These are phyloP conservation scores for Heliamphora pulchella DNA, from an alignment of 179 eudicot species.

Conservation along the genomic window DNA sequence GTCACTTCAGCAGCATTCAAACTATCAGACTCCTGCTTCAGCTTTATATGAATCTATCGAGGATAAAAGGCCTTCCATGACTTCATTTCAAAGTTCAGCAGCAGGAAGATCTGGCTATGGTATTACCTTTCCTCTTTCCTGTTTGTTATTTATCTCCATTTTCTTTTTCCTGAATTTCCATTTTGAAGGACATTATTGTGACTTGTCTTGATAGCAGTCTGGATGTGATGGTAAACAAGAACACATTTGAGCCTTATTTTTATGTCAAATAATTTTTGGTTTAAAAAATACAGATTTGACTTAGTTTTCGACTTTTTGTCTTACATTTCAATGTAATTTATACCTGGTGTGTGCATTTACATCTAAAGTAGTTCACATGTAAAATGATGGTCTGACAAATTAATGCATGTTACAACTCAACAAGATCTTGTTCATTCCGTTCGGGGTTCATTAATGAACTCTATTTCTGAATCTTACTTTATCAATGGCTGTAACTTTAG, in stretches of 20 bases:
- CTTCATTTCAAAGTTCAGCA: constrained; percentile 33
- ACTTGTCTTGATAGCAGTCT: not conserved
- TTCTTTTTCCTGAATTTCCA: too few relatives aligned
- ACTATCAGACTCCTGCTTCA: constrained; percentile 77
- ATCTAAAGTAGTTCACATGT: not conserved
- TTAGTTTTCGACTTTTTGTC: not conserved
- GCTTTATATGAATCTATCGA: constrained; percentile 64
- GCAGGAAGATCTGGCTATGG: constrained; percentile 34
- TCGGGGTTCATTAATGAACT: not conserved
- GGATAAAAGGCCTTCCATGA: constrained; percentile 21
- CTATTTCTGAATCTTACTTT: not conserved
- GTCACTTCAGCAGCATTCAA: constrained; percentile 37
- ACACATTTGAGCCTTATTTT: not conserved
- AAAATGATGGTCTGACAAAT: constrained; percentile 5
- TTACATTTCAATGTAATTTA: not conserved
- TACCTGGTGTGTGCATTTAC: not conserved
- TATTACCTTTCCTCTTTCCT: constrained; percentile 16
- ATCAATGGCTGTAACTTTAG: not conserved
- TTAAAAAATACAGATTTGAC: not conserved
- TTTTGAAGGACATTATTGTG: not conserved
- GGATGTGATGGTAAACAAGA: not conserved
- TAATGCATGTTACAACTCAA: not conserved
- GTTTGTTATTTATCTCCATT: not conserved
- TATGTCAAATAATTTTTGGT: not conserved
- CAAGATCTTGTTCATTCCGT: not conserved